These are phyloP conservation scores for Cronartium ribicola DNA, from an alignment of 1,284 basidiomycete genomes.

Conservation along the genomic window DNA sequence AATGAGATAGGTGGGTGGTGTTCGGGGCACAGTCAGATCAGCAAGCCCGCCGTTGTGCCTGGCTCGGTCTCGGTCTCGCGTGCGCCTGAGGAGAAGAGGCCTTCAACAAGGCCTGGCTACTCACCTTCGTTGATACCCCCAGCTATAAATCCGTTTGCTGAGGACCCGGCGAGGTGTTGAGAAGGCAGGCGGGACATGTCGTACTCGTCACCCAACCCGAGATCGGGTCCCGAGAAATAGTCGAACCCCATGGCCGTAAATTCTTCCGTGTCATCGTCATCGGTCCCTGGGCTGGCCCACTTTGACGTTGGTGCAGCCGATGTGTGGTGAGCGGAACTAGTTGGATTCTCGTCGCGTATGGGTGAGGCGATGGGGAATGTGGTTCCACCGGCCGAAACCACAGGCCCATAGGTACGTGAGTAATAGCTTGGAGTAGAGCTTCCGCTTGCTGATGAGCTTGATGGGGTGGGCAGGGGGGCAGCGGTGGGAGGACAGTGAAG, in stretches of 20 bases:
- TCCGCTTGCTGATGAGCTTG: slow-evolving; percentile 19
- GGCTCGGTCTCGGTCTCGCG: slow-evolving; percentile 12
- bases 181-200: slow-evolving; percentile 26
- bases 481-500: slow-evolving; percentile 55
- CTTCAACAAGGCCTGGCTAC: neutral
- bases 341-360: slow-evolving; percentile 2
- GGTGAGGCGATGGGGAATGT: slow-evolving; percentile 15
- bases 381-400: slow-evolving; percentile 18
- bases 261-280: slow-evolving; percentile 42
- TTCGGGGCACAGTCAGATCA: slow-evolving; percentile 5
- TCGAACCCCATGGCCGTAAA: slow-evolving; percentile 43
- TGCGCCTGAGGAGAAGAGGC: neutral
- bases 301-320: slow-evolving; percentile 21
- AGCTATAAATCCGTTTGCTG: slow-evolving; percentile 25
- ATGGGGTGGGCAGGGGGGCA: slow-evolving; percentile 45
- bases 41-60: slow-evolving; percentile 5
- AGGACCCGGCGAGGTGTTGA: slow-evolving; percentile 17
- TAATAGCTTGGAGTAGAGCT: slow-evolving; percentile 39
- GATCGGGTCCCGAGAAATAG: slow-evolving; percentile 40
- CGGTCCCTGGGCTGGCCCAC: slow-evolving; percentile 13
- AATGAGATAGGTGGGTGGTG: neutral
- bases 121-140: slow-evolving; percentile 36
- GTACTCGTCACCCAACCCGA: slow-evolving; percentile 34
- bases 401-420: slow-evolving; percentile 34
- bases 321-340: slow-evolving; percentile 17